phyloP scores from a whole-genome alignment of 805 yeast species.

The Kazachstania kunashirensis region DNA sequence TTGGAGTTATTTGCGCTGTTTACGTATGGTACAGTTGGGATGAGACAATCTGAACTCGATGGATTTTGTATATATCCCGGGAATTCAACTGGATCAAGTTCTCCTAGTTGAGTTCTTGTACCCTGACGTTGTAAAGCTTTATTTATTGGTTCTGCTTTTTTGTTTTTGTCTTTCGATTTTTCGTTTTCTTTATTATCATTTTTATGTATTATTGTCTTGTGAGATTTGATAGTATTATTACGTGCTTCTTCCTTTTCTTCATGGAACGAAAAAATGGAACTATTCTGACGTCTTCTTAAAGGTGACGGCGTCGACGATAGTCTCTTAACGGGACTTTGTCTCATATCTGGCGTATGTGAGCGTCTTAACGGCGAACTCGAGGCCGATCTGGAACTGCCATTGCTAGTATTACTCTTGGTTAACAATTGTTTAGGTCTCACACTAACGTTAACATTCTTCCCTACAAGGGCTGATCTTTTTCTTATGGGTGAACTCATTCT shows the following conservation, averaged over 20 bases:
- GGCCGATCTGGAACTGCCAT: constrained; percentile 1
- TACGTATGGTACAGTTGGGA: not conserved
- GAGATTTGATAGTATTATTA: constrained; percentile 9
- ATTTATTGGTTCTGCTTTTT: no score
- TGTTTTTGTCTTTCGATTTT: constrained; percentile 1
- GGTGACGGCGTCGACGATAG: constrained; percentile 3
- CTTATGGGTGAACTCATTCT: constrained; percentile 18
- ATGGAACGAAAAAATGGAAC: constrained; percentile 11
- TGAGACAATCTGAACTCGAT: not conserved
- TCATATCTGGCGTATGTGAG: not conserved
- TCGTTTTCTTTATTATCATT: constrained; percentile 13
- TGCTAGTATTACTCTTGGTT: not conserved
- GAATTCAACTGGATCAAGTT: constrained; percentile 12
- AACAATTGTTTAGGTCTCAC: not conserved
- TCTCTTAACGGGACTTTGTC: constrained; percentile 1
- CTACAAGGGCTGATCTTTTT: constrained; percentile 17
- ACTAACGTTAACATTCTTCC: constrained; percentile 15
- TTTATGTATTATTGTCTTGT: constrained; percentile 19
- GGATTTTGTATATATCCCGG: constrained; percentile 16
- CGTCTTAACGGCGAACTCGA: constrained; percentile 4
- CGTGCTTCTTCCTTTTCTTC: constrained; percentile 19
- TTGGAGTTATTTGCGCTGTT: not conserved
- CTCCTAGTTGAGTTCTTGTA: constrained; percentile 10
- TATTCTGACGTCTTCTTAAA: not conserved
- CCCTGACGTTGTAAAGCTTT: not conserved